A percentile compares a stretch with the other conserved stretches of the same genome.
These are phyloP conservation scores for Adansonia gregorii DNA, from an alignment of 441 rosid species.

Conservation along the genomic window DNA sequence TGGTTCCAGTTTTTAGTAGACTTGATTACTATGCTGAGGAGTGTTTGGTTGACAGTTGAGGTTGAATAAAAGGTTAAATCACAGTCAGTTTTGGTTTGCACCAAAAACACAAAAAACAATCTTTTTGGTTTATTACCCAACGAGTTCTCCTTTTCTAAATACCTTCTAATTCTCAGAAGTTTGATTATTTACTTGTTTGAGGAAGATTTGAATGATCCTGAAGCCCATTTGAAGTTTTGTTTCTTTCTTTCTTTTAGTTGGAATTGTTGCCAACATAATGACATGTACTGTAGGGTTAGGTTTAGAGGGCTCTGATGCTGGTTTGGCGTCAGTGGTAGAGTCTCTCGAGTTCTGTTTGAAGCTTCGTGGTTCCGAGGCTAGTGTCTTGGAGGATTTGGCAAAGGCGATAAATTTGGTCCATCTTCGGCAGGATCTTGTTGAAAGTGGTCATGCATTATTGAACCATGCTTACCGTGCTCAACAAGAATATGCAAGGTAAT, in stretches of 20 bases:
- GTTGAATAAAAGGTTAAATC: background rate
- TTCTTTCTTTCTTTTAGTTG: background rate
- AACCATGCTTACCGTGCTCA: constrained; percentile 82
- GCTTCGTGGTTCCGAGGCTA: constrained; percentile 93
- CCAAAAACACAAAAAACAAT: background rate
- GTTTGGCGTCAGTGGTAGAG: constrained; percentile 81
- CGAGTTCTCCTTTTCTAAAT: background rate
- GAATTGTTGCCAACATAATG: constrained; percentile 14
- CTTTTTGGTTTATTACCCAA: background rate
- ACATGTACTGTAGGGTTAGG: constrained; percentile 44
- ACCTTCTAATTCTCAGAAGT: background rate
- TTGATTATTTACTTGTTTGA: constrained; percentile 10
- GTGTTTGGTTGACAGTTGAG: constrained; percentile 8
- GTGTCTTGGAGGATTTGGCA: constrained; percentile 85
- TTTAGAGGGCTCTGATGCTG: constrained; percentile 90
- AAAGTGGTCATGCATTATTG: constrained; percentile 77
- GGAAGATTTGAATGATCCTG: background rate
- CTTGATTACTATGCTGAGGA: background rate
- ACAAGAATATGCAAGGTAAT: constrained; percentile 90
- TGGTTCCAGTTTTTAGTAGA: background rate
- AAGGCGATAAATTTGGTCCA: constrained; percentile 90
- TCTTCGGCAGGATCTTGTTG: constrained; percentile 77
- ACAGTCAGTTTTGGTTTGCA: background rate
- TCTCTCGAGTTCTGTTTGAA: constrained; percentile 90
- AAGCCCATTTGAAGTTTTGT: background rate